Percentiles rank a stretch among this genome's conserved stretches.
These are phyloP conservation scores for Gryganskiella cystojenkinii DNA, from an alignment of 192 early-diverging fungal species.

Conservation along the genomic window DNA sequence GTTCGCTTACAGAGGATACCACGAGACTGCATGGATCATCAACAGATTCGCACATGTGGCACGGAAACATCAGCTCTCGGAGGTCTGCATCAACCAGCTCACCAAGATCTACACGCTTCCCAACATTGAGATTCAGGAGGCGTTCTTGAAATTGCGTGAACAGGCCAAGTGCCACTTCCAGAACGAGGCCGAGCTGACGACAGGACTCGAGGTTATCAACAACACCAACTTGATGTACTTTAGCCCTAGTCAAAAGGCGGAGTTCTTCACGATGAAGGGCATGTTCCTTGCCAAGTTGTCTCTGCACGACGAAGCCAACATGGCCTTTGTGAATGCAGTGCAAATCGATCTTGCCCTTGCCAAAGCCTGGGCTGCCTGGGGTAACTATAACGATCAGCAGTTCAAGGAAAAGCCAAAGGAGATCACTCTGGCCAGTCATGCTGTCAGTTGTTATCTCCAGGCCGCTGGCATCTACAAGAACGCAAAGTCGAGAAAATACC, in stretches of 20 bases:
- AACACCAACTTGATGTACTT: slow-evolving; percentile 99
- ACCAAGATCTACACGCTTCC: slow-evolving; percentile 99
- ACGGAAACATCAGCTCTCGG: slow-evolving; percentile 92
- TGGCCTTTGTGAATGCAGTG: slow-evolving; percentile 90
- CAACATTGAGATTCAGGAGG: slow-evolving; percentile 99
- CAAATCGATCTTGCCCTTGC: slow-evolving; percentile 90
- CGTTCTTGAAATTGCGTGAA: slow-evolving; percentile 95
- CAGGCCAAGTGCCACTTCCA: slow-evolving; percentile 99
- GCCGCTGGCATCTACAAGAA: slow-evolving; percentile 91
- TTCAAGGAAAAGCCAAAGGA: slow-evolving; percentile 89
- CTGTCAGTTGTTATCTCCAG: slow-evolving; percentile 96
- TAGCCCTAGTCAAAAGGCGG: slow-evolving; percentile 89
- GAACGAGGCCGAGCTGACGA: slow-evolving; percentile 86
- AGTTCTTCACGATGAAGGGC: slow-evolving; percentile 98
- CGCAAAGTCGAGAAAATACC: slow-evolving; percentile 87
- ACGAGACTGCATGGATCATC: slow-evolving; percentile 99
- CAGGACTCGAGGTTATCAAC: slow-evolving; percentile 97
- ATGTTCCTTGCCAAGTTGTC: slow-evolving; percentile 92
- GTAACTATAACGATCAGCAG: slow-evolving; percentile 92
- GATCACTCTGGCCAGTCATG: slow-evolving; percentile 84
- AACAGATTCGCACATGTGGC: slow-evolving; percentile 99
- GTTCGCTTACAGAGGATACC: slow-evolving; percentile 96
- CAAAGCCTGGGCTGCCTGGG: slow-evolving; percentile 98
- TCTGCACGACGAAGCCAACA: slow-evolving; percentile 87
- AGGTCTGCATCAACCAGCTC: slow-evolving; percentile 92